Base-by-base conservation (phyloP, 768 basidiomycete species). In the Termitomyces titanicus region DNA sequence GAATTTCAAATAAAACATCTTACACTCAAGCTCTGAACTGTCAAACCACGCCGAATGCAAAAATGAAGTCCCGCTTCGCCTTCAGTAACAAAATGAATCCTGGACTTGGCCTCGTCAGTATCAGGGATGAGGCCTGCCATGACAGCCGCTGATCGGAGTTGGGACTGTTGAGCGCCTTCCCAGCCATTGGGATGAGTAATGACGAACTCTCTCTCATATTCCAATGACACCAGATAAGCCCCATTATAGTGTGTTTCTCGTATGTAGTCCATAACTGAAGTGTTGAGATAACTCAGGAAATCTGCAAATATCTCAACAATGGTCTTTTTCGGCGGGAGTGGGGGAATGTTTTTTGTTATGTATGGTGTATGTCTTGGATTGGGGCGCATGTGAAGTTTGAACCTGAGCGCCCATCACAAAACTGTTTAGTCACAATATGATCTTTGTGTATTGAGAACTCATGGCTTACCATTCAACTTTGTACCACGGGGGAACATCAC, bases 101-200 rank as follows among this genome's bases (percentile, higher is more conserved):
- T 75, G 5, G 64, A 64, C 29, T 69, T 72, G 0, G 68, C 74
- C n/a, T 67, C 69, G 3, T 68, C 56, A 0, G 62, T 68, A 43
- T 70, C 60, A 0, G 72, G 59, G 1, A 84, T 68, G 24, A 84
- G 70, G 15, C 80, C 77, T 0, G 75, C 83, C 27, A 67, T 24
- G 6, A 74, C 64, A 0, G 79, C 80, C 0, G 82, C 83, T 11
- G 65, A 61, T 13, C 82, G 74, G 65, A 83, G 74, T 53, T 73
- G 67, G 5, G 61, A 70, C 57, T 84, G 83, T 55, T 84, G 81
- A 1, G 62, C 64, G 1, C 79, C 79, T 61, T 77, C 81, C 80
- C 82, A 84, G 0, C 79, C 80, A 50, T 83, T 83, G 8, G 82
- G 82, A 57, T 83, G 82, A 1, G 73, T 72, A n/a, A 84, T 68